A percentile compares a stretch with the other conserved stretches of the same genome.
Evolutionary conservation across 768 basidiomycete species (phyloP).

Genomic region (Leccinum subgranulosum): DNA sequence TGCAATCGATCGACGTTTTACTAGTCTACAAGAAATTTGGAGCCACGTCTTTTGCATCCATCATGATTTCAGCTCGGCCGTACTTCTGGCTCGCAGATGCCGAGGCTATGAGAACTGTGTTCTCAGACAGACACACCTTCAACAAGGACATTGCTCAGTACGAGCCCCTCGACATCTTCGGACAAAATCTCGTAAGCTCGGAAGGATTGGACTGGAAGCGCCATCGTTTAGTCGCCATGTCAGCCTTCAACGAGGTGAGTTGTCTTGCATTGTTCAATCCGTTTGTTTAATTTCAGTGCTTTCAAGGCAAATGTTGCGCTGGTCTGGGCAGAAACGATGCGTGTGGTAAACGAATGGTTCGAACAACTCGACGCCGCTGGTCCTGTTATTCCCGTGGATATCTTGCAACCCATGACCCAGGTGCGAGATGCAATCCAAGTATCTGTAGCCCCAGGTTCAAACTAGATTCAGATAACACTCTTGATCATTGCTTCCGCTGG

Average conservation of each 20-base stretch:
- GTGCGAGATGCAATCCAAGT: slow-evolving; percentile 3
- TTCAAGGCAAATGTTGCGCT: slow-evolving; percentile 43
- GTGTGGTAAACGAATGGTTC: slow-evolving; percentile 42
- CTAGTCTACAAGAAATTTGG: slow-evolving; percentile 40
- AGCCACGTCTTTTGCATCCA: slow-evolving; percentile 38
- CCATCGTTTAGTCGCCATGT: slow-evolving; percentile 42
- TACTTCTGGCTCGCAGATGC: slow-evolving; percentile 44
- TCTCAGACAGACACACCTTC: slow-evolving; percentile 34
- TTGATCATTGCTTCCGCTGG: slow-evolving; percentile 40
- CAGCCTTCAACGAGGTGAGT: slow-evolving; percentile 49
- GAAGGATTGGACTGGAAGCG: slow-evolving; percentile 48
- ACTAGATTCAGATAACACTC: slow-evolving; percentile 30
- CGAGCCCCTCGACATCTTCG: slow-evolving; percentile 44
- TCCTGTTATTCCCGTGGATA: slow-evolving; percentile 20
- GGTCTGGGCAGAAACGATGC: slow-evolving; percentile 46
- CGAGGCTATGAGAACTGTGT: slow-evolving; percentile 38
- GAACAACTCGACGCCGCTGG: slow-evolving; percentile 31
- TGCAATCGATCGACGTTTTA: not conserved
- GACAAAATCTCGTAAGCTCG: slow-evolving; percentile 40
- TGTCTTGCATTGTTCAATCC: not conserved
- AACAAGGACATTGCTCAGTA: slow-evolving; percentile 34
- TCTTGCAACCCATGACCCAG: slow-evolving; percentile 9
- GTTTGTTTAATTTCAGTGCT: not conserved
- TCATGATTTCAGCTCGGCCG: slow-evolving; percentile 30
- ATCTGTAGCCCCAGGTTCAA: not conserved